Percentiles rank a stretch among this genome's conserved stretches.
These are phyloP conservation scores for Rubia balearica DNA, from an alignment of 305 asterid genomes.

Conservation along the genomic window DNA sequence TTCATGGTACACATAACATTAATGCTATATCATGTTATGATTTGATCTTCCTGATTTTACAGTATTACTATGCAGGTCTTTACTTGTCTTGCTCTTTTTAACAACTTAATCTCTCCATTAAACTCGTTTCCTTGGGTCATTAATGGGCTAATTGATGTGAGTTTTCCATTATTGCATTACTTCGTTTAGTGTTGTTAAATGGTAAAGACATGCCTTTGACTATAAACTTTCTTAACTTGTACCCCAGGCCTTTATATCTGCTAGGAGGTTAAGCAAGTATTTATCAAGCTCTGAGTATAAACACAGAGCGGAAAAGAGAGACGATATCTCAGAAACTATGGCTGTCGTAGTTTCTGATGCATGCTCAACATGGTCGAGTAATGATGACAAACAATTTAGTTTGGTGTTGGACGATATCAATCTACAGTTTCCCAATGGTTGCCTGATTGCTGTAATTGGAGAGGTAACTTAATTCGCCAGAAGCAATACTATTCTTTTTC, in stretches of 20 bases:
- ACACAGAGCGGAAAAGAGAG: slow-evolving; percentile 21
- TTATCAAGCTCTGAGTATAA: slow-evolving; percentile 60
- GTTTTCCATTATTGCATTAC: slow-evolving; percentile 18
- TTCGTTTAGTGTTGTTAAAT: slow-evolving; percentile 14
- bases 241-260: slow-evolving; percentile 77
- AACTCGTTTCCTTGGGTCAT: slow-evolving; percentile 99
- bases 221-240: slow-evolving; percentile 14
- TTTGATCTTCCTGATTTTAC: slow-evolving; percentile 13
- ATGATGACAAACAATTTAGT: slow-evolving; percentile 44
- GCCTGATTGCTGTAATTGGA: slow-evolving; percentile 75
- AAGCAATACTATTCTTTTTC: background rate
- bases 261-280: slow-evolving; percentile 70
- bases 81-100: slow-evolving; percentile 93
- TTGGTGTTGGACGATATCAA: slow-evolving; percentile 51
- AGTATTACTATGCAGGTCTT: slow-evolving; percentile 64
- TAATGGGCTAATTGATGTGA: slow-evolving; percentile 94
- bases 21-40: background rate
- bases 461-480: slow-evolving; percentile 45
- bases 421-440: slow-evolving; percentile 63
- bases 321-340: slow-evolving; percentile 32
- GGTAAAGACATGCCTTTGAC: slow-evolving; percentile 3
- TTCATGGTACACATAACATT: background rate
- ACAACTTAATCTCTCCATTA: slow-evolving; percentile 86
- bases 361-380: slow-evolving; percentile 81
- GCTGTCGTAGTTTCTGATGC: slow-evolving; percentile 57